Evolutionary conservation across 345 rosid species (phyloP).

Genomic region (Dovyalis caffra): DNA sequence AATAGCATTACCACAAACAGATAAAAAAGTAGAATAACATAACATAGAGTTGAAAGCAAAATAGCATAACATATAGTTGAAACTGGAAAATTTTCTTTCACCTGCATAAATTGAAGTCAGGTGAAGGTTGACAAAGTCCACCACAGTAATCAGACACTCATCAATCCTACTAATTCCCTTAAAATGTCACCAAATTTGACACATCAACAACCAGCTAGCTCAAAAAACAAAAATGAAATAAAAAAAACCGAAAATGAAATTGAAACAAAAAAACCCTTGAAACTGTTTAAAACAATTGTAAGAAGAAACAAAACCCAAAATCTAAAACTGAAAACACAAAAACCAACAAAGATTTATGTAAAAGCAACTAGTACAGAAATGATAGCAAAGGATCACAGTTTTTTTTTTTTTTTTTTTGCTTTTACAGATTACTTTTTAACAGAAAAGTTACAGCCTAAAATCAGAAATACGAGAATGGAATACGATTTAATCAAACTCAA

Average conservation of each 20-base stretch:
- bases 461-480: neutral
- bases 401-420: too few species aligned
- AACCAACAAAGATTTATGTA: neutral
- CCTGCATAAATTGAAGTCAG: constrained; percentile 7
- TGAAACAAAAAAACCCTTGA: neutral
- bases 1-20: neutral
- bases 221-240: neutral
- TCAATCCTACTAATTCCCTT: neutral
- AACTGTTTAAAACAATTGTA: neutral
- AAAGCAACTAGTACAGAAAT: neutral
- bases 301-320: neutral
- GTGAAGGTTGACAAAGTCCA: constrained; percentile 9
- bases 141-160: constrained; percentile 7
- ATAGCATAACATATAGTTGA: too few species aligned
- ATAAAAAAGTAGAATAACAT: neutral
- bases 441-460: too few species aligned
- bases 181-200: neutral
- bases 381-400: neutral
- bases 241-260: neutral
- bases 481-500: neutral
- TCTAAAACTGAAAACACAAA: neutral
- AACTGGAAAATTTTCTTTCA: neutral
- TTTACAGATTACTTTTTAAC: too few species aligned
- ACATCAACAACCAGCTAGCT: neutral
- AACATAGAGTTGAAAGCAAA: neutral